Base-by-base conservation (phyloP, 139 green algal genomes). In the Micromonas pusilla region DNA sequence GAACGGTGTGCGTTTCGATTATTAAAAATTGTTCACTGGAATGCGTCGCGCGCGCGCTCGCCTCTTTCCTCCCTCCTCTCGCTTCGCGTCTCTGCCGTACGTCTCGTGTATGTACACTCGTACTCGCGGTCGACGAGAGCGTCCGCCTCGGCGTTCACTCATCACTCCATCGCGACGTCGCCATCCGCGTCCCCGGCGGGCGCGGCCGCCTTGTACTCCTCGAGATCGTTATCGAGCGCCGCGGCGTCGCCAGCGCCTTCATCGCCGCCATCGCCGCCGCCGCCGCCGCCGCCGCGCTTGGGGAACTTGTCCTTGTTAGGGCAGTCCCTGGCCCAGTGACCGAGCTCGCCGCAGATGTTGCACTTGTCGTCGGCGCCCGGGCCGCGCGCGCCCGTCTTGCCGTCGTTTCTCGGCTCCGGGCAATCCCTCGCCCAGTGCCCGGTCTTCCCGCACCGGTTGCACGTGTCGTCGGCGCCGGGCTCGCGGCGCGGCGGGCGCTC, bases 351-450 rank as follows among this genome's bases (percentile, higher is more conserved):
- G 37, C 68, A 75, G 21, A 62, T 75, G 36, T 39, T 38, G 68
- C 68, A 75, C 37, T 32, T 28, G 62, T 68, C 62, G 20, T 73
- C 37, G 32, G 34, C 32, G 16, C 25, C 25, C 1, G 66, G 66
- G 26, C 52, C 13, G 45, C 45, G 45, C 19, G 32, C 28, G 21
- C 2, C 9, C 2, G 34, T 38, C 3, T 6, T 25, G 28, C 31
- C 20, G 36, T 39, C 30, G 21, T 30, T 62, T 16, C 53, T n/a
- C 37, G 68, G 68, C 68, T 63, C 20, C 37, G 68, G 37, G 68
- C 68, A 75, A 32, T 63, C 37, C n/a, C 37, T 62, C 20, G 68
- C 68, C 68, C 68, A 75, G 68, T 75, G 68, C 32, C 68, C 68
- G 20, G 36, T 32, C 30, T 75, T 5, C 9, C 37, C 37, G 37